Conservation (phyloP, 2,329 filamentous ascomycete genomes). For the Stemphylium vesicarium region DNA sequence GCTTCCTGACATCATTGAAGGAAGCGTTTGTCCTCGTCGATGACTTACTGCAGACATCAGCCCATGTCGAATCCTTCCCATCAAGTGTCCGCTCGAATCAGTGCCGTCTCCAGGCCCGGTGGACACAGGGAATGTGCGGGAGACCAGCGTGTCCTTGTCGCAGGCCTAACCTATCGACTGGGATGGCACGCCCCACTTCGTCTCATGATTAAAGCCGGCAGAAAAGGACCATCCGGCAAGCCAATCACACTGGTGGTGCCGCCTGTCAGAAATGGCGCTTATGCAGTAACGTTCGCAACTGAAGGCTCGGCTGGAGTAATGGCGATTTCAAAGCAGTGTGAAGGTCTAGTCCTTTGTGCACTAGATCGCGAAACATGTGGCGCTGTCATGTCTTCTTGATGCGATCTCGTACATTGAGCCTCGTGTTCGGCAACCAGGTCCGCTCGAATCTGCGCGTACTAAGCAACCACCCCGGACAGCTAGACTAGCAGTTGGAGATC, state of each 20-base stretch:
- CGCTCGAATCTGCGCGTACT: slow-evolving; percentile 9
- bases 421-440: slow-evolving; percentile 23
- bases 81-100: slow-evolving; percentile 44
- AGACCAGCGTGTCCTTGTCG: slow-evolving; percentile 40
- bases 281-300: slow-evolving; percentile 48
- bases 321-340: slow-evolving; percentile 43
- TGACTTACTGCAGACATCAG: slow-evolving; percentile 43
- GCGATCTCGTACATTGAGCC: slow-evolving; percentile 25
- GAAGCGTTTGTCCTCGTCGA: slow-evolving; percentile 22
- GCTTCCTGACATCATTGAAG: slow-evolving; percentile 41
- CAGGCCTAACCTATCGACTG: slow-evolving; percentile 26
- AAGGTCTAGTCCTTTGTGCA: slow-evolving; percentile 17
- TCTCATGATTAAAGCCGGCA: slow-evolving; percentile 42
- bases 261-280: slow-evolving; percentile 44
- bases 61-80: slow-evolving; percentile 43
- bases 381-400: slow-evolving; percentile 23
- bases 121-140: slow-evolving; percentile 39
- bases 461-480: slow-evolving; percentile 10
- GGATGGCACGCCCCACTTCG: slow-evolving; percentile 38
- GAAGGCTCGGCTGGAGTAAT: slow-evolving; percentile 41
- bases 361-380: slow-evolving; percentile 30
- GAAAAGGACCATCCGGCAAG: slow-evolving; percentile 20
- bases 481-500: slow-evolving; percentile 11
- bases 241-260: slow-evolving; percentile 35
- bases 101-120: slow-evolving; percentile 17